phyloP scores from a whole-genome alignment of 1,139 yeast genomes.

The Candida labiduridarum region DNA sequence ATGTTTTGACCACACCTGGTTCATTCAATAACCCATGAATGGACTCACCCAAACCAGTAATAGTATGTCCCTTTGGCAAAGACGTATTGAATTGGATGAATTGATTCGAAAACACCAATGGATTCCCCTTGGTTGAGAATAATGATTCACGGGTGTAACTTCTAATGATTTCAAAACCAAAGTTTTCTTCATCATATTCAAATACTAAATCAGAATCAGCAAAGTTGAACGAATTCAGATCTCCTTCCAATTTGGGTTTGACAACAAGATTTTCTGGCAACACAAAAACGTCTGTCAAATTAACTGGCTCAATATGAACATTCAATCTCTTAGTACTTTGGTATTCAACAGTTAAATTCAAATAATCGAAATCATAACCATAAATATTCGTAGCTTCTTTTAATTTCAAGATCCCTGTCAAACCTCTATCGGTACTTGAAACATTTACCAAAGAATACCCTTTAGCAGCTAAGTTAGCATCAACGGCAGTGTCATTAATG shows the following conservation, averaged over 20 bases:
- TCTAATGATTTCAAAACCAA: constrained; percentile 29
- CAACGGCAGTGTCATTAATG: constrained; percentile 25
- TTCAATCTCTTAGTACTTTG: constrained; percentile 26
- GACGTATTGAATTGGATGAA: constrained; percentile 31
- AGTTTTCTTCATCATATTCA: constrained; percentile 20
- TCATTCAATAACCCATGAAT: constrained; percentile 28
- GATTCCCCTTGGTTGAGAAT: constrained; percentile 24
- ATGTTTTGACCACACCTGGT: constrained; percentile 30
- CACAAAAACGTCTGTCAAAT: constrained; percentile 26
- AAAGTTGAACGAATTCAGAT: constrained; percentile 12
- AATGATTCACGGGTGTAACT: constrained; percentile 25
- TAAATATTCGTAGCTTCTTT: constrained; percentile 28
- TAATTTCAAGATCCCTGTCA: constrained; percentile 24
- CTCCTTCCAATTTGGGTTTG: constrained; percentile 20
- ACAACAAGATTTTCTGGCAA: constrained; percentile 27
- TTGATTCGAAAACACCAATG: constrained; percentile 34
- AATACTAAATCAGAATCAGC: constrained; percentile 24
- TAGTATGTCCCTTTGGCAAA: constrained; percentile 27
- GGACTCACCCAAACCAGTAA: constrained; percentile 35
- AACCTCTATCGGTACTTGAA: constrained; percentile 19
- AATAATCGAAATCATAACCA: constrained; percentile 30
- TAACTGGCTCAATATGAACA: constrained; percentile 28
- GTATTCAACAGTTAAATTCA: constrained; percentile 29
- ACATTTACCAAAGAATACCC: constrained; percentile 26
- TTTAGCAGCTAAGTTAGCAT: constrained; percentile 27